These are phyloP conservation scores for Botrytis squamosa DNA, from an alignment of 2,329 filamentous ascomycete species.

Conservation along the genomic window DNA sequence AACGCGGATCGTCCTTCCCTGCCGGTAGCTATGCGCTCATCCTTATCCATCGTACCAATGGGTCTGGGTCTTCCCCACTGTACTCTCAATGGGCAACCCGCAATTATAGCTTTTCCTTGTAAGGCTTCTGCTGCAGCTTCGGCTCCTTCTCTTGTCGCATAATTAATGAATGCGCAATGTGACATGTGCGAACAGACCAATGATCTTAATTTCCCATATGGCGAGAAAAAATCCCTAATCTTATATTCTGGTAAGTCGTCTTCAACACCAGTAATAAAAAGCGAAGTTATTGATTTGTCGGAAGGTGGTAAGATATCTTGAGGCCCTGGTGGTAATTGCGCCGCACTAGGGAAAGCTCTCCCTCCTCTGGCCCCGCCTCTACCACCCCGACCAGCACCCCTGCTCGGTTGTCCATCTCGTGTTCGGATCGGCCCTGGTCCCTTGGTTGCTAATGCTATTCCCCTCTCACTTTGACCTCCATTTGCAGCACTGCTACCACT, in stretches of 20 bases:
- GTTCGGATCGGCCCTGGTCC: conserved; percentile 78
- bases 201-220: conserved; percentile 86
- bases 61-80: conserved; percentile 93
- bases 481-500: conserved; percentile 20
- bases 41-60: conserved; percentile 85
- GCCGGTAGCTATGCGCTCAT: conserved; percentile 78
- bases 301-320: conserved; percentile 83
- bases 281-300: conserved; percentile 83
- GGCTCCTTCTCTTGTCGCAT: conserved; percentile 76
- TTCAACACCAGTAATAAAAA: conserved; percentile 94
- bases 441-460: conserved; percentile 46
- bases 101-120: conserved; percentile 84
- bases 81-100: conserved; percentile 84
- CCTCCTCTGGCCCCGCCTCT: conserved; percentile 44
- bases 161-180: conserved; percentile 97
- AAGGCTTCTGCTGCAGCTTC: conserved; percentile 83
- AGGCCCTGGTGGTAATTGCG: conserved; percentile 74
- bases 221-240: conserved; percentile 84
- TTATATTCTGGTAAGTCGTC: conserved; percentile 94
- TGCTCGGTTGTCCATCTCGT: conserved; percentile 55
- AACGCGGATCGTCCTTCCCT: conserved; percentile 69
- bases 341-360: conserved; percentile 64
- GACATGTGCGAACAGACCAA: conserved; percentile 95
- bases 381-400: conserved; percentile 39
- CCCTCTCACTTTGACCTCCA: conserved; percentile 43